A percentile compares a stretch with the other conserved stretches of the same genome.
These are phyloP conservation scores for Solanum clarkiae DNA, from an alignment of 257 asterid species.

Conservation along the genomic window DNA sequence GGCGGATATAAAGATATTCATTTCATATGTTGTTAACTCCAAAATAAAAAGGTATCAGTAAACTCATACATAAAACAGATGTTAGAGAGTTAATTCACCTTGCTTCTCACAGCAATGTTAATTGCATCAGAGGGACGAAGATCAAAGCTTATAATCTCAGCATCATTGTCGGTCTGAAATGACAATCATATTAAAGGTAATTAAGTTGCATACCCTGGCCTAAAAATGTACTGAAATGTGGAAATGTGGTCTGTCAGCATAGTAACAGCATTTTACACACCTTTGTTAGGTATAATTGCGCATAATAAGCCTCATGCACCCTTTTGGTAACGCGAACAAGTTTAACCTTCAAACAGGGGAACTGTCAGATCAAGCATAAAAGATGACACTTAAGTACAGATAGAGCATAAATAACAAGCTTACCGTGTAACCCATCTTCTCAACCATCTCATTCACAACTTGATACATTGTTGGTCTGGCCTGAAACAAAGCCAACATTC, in stretches of 20 bases:
- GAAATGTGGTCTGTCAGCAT: neutral
- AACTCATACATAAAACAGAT: neutral
- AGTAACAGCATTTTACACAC: constrained; percentile 14
- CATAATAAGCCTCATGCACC: constrained; percentile 91
- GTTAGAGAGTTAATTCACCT: constrained; percentile 31
- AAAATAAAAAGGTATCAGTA: neutral
- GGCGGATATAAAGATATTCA: neutral
- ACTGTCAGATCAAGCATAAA: neutral
- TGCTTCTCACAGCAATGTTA: constrained; percentile 94
- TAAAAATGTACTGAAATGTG: neutral
- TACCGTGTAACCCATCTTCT: constrained; percentile 91
- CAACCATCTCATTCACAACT: constrained; percentile 85
- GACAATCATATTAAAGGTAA: neutral
- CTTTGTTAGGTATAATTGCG: constrained; percentile 74
- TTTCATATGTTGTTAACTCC: neutral
- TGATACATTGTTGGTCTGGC: constrained; percentile 95
- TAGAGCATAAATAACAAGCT: constrained; percentile 9
- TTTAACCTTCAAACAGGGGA: constrained; percentile 46
- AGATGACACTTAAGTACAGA: neutral
- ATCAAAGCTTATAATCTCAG: constrained; percentile 61
- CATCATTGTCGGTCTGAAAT: constrained; percentile 61
- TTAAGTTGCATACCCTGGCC: neutral
- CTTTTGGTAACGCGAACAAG: constrained; percentile 93
- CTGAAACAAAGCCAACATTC: constrained; percentile 23
- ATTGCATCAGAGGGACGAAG: constrained; percentile 98